Evolutionary conservation across 129 eudicot genomes (phyloP).

Genomic region (Oenanthe sinensis): DNA sequence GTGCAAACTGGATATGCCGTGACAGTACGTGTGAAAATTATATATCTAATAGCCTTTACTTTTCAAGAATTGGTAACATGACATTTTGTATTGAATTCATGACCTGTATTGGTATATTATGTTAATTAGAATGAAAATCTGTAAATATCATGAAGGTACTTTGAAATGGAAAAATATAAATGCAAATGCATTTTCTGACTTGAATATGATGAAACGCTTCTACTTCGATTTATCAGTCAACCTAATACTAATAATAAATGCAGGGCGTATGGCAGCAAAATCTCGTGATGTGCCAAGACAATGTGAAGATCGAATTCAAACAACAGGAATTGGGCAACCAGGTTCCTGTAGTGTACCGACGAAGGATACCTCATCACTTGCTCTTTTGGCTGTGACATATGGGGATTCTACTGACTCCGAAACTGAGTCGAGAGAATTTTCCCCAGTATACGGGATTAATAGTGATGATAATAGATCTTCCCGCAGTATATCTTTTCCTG

Average conservation of each 20-base stretch:
- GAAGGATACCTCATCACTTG: not conserved
- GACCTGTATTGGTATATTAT: no score
- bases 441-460: slow-evolving; percentile 7
- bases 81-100: no score
- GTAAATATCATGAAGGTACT: no score
- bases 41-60: no score
- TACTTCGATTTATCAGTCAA: not conserved
- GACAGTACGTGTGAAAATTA: no score
- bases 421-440: not conserved
- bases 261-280: not conserved
- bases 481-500: not conserved
- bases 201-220: no score
- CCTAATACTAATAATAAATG: not conserved
- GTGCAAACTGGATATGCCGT: no score
- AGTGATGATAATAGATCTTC: slow-evolving; percentile 16
- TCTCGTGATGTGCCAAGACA: not conserved
- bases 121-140: not conserved
- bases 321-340: no score
- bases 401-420: not conserved
- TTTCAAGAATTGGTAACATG: no score
- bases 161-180: not conserved
- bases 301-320: no score
- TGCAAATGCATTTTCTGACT: not conserved
- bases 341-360: not conserved
- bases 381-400: not conserved